phyloP scores from a whole-genome alignment of 495 filamentous ascomycete genomes.

The Daldinia vernicosa region DNA sequence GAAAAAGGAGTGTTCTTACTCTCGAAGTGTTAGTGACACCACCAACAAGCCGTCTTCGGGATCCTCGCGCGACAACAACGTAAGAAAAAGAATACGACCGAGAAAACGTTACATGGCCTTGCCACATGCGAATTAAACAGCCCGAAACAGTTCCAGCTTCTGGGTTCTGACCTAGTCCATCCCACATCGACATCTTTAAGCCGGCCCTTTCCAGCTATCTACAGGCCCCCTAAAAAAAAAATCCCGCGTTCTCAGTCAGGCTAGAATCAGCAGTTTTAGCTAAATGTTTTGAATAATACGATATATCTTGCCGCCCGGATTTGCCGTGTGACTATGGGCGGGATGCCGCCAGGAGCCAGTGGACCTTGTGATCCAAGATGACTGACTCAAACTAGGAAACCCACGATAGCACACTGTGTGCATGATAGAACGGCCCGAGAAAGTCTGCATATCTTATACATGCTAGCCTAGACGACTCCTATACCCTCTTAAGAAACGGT shows the following conservation, averaged over 20 bases:
- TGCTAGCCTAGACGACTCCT: neutral
- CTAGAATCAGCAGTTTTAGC: neutral
- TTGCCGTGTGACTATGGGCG: neutral
- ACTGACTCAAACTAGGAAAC: neutral
- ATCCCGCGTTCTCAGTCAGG: neutral
- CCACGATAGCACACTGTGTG: neutral
- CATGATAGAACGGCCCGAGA: neutral
- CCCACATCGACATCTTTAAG: constrained; percentile 4
- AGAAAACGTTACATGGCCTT: constrained; percentile 6
- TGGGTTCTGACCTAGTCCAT: neutral
- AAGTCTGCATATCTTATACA: neutral
- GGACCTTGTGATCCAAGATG: neutral
- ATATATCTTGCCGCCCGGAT: neutral
- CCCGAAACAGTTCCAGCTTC: neutral
- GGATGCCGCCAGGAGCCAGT: neutral
- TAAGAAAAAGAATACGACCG: constrained; percentile 9
- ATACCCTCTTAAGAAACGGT: neutral
- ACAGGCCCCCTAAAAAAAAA: neutral
- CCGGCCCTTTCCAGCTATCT: neutral
- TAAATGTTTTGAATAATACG: neutral
- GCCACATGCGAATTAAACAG: neutral
- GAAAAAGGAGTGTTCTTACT: neutral
- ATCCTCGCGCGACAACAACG: neutral
- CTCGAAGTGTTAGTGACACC: neutral
- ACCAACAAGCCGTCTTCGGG: neutral